phyloP scores from a whole-genome alignment of 2,329 filamentous ascomycete species.

The Alternaria arbusti region DNA sequence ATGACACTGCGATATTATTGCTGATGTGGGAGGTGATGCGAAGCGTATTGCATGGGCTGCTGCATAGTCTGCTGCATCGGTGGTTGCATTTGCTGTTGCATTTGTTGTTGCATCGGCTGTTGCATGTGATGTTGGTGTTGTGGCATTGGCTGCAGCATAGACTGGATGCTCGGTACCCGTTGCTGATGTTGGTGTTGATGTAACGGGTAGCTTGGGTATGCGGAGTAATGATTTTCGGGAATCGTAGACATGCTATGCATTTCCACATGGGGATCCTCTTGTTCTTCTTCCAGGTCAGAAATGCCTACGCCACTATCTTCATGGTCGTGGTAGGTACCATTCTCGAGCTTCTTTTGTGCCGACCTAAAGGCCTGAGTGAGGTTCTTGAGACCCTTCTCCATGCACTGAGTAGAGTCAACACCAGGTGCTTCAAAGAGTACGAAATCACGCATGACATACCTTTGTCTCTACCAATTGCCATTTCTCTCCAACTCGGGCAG shows the following conservation, averaged over 20 bases:
- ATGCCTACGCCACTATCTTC: conserved; percentile 74
- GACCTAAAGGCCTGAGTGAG: conserved; percentile 73
- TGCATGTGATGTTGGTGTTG: conserved; percentile 15
- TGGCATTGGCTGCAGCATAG: conserved; percentile 39
- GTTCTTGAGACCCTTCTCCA: conserved; percentile 84
- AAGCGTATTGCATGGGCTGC: conserved; percentile 26
- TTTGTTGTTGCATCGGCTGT: conserved; percentile 6
- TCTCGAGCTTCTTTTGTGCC: conserved; percentile 66
- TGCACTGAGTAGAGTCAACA: conserved; percentile 63
- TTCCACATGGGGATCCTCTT: conserved; percentile 41
- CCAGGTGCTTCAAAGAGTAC: background rate
- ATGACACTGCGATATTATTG: conserved; percentile 15
- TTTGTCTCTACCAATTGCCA: conserved; percentile 79
- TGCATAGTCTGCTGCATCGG: conserved; percentile 2
- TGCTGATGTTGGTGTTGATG: conserved; percentile 37
- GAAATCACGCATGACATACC: conserved; percentile 54
- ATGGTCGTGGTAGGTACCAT: conserved; percentile 54
- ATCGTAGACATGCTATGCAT: conserved; percentile 32
- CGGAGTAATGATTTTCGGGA: conserved; percentile 25
- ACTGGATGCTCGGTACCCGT: conserved; percentile 50
- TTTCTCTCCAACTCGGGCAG: conserved; percentile 63
- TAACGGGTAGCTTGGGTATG: conserved; percentile 28
- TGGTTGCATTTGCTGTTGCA: conserved; percentile 10
- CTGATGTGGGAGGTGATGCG: conserved; percentile 23
- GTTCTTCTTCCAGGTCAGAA: conserved; percentile 57